Evolutionary conservation across 352 stramenopile genomes (phyloP), one percentile per base, ranked within the genome.

Genomic region (Phytophthora crassamura): DNA sequence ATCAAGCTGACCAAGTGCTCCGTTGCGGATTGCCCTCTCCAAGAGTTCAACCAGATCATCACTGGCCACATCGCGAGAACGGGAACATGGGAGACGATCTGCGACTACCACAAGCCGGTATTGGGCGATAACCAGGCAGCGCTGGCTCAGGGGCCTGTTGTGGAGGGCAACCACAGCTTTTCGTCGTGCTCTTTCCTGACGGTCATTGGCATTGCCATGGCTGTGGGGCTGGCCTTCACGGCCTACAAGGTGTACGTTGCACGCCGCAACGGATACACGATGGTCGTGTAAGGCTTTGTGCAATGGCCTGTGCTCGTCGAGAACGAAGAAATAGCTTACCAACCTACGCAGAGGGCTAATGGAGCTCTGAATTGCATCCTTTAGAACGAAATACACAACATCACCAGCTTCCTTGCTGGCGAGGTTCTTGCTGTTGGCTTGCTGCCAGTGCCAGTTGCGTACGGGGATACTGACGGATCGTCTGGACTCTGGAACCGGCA

Each of bases 21-120:
- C 22, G 67, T 67, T 54, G 30, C 70, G 1, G 80, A 91, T 63
- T 95, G 87, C 30, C 80, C 87, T 1, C 67, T 95, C 28, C 51
- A 69, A n/a, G 85, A 95, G 69, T 93, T 95, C 50, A 88, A 72
- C 32, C 34, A 59, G 12, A 95, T 95, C 62, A 89, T 95, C 45
- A 72, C 54, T 35, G 77, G 48, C 41, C 87, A 95, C 73, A 77
- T 92, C 28, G 66, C 72, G 20, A 65, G 51, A 45, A 95, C 87
- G 2, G 87, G 85, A 30, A 91, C 83, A 34, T 95, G 87, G 87
- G 69, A 95, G 55, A 65, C 85, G 40, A 95, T 95, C 60, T 95
- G 87, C 61, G 77, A 87, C 54, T 95, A 93, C 67, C 52, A 83
- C 42, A 66, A 65, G 20, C 67, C 70, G 3, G 33, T 59, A 12